Percentiles rank a stretch among this genome's conserved stretches.
phyloP scores from a whole-genome alignment of 1,139 yeast genomes.

The Maudiozyma humilis region DNA sequence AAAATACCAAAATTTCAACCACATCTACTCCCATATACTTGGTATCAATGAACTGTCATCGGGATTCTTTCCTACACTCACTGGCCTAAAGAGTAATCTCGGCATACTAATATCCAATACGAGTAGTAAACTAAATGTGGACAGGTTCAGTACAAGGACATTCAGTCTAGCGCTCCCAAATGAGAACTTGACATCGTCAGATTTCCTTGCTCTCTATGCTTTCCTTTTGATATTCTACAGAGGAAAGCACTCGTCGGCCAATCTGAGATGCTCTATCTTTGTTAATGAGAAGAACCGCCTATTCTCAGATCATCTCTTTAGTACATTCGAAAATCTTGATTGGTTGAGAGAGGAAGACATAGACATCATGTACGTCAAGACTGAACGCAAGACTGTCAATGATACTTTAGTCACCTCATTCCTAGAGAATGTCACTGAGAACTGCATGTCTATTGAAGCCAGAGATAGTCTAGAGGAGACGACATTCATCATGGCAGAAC shows the following conservation, averaged over 20 bases:
- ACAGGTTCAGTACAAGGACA: conserved; percentile 17
- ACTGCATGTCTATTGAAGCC: conserved; percentile 12
- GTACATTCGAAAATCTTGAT: conserved; percentile 14
- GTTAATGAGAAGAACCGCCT: conserved; percentile 16
- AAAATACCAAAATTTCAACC: conserved; percentile 21
- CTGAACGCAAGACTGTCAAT: conserved; percentile 8
- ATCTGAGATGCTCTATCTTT: conserved; percentile 15
- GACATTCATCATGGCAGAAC: conserved; percentile 24
- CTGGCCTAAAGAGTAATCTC: conserved; percentile 17
- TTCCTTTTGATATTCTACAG: conserved; percentile 19
- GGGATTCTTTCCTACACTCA: conserved; percentile 19
- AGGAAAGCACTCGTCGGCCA: conserved; percentile 12
- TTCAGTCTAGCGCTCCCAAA: conserved; percentile 21
- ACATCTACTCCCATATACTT: conserved; percentile 22
- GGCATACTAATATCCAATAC: conserved; percentile 24
- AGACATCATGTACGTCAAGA: conserved; percentile 1
- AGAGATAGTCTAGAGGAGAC: conserved; percentile 21
- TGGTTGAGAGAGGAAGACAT: conserved; percentile 16
- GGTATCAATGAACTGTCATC: conserved; percentile 27
- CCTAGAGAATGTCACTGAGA: conserved; percentile 16
- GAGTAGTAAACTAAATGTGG: conserved; percentile 18
- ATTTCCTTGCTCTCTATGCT: conserved; percentile 22
- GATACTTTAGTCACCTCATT: conserved; percentile 10
- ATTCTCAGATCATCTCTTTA: conserved; percentile 15
- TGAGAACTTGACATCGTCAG: conserved; percentile 23